These are phyloP conservation scores for Metschnikowia henanensis DNA, from an alignment of 805 yeast species.

Conservation along the genomic window DNA sequence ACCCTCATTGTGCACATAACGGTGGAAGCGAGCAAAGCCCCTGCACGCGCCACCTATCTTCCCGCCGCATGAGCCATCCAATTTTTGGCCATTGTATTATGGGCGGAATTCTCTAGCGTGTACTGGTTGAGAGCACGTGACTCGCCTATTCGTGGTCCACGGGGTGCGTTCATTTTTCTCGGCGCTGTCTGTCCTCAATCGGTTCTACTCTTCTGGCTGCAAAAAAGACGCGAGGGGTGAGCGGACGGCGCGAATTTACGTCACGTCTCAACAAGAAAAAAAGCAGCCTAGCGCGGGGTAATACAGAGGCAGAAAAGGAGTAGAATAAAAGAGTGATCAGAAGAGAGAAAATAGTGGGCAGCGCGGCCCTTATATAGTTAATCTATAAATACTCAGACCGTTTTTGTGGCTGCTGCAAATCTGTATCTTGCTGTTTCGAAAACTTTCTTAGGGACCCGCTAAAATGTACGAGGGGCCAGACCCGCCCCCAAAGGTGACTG, in stretches of 20 bases:
- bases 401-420: too few species aligned
- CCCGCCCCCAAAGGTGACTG: too few species aligned
- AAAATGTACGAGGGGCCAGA: too few species aligned
- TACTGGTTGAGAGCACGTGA: background rate
- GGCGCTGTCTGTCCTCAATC: background rate
- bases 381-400: background rate
- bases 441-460: too few species aligned
- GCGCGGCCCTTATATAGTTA: background rate
- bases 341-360: too few species aligned
- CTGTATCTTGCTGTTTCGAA: background rate
- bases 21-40: slow-evolving; percentile 1
- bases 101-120: too few species aligned
- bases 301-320: background rate
- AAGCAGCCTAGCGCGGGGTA: background rate
- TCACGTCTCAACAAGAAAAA: background rate
- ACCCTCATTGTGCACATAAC: background rate
- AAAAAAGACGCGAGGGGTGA: background rate
- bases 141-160: too few species aligned
- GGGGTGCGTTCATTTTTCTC: background rate
- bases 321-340: background rate
- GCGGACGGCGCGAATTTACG: background rate
- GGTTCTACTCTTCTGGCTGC: background rate
- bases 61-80: background rate
- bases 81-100: too few species aligned
- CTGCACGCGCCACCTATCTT: background rate